A percentile compares a stretch with the other conserved stretches of the same genome.
Evolutionary conservation across 768 basidiomycete genomes (phyloP).

Genomic region (Chalciporus sphaerocephalus): DNA sequence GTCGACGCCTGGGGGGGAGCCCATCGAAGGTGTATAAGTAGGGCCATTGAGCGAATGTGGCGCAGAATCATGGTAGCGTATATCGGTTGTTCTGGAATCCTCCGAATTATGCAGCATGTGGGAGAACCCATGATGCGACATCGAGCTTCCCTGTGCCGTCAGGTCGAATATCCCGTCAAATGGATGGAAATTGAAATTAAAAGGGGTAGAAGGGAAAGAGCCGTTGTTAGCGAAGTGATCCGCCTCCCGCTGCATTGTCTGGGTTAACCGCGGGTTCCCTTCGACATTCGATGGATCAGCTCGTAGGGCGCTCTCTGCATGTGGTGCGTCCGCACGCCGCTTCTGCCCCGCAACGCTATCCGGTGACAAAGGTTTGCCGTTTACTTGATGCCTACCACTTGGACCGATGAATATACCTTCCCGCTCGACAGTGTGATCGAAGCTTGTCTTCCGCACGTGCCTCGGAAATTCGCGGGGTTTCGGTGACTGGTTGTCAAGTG

Average conservation of each 20-base stretch:
- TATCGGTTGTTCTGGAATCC: constrained; percentile 25
- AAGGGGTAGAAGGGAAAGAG: constrained; percentile 63
- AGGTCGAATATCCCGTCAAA: constrained; percentile 63
- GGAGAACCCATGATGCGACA: constrained; percentile 35
- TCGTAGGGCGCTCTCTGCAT: constrained; percentile 73
- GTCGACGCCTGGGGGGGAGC: constrained; percentile 28
- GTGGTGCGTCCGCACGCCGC: constrained; percentile 77
- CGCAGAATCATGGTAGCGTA: constrained; percentile 30
- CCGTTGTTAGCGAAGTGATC: constrained; percentile 40
- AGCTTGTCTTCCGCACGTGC: constrained; percentile 90
- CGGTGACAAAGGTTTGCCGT: constrained; percentile 66
- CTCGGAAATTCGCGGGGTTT: constrained; percentile 64
- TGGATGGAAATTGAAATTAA: constrained; percentile 70
- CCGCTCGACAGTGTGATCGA: constrained; percentile 83
- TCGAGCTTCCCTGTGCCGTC: constrained; percentile 32
- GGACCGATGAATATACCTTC: constrained; percentile 56
- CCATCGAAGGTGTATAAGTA: constrained; percentile 36
- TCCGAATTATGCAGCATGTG: constrained; percentile 31
- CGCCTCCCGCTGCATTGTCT: constrained; percentile 29
- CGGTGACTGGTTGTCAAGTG: constrained; percentile 30
- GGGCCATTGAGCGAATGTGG: constrained; percentile 27
- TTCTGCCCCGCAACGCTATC: constrained; percentile 68
- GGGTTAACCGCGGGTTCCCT: constrained; percentile 27
- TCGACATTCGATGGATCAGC: constrained; percentile 66
- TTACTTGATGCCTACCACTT: constrained; percentile 74